phyloP scores from a whole-genome alignment of 1,139 yeast genomes.

The Zygotorulaspora mrakii region DNA sequence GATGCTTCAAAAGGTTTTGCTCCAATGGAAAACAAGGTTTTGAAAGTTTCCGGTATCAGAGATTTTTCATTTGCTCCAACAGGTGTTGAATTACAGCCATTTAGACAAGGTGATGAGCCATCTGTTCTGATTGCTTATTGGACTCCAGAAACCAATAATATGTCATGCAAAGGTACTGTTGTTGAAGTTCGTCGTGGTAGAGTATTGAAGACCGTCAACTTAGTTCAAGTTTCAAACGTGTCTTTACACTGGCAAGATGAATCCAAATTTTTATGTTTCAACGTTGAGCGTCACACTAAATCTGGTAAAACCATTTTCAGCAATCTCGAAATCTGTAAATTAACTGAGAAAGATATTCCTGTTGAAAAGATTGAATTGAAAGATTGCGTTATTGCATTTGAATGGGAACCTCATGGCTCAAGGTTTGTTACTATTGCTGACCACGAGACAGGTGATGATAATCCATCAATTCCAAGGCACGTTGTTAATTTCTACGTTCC shows the following conservation, averaged over 20 bases:
- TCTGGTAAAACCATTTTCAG: slow-evolving; percentile 90
- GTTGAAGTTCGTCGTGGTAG: slow-evolving; percentile 84
- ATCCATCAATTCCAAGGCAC: slow-evolving; percentile 70
- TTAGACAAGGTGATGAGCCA: slow-evolving; percentile 41
- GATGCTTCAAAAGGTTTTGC: slow-evolving; percentile 62
- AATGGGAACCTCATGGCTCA: slow-evolving; percentile 94
- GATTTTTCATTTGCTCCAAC: slow-evolving; percentile 97
- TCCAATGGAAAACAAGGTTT: slow-evolving; percentile 79
- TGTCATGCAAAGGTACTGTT: slow-evolving; percentile 90
- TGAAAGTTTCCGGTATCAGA: slow-evolving; percentile 79
- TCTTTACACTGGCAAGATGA: slow-evolving; percentile 93
- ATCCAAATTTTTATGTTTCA: slow-evolving; percentile 81
- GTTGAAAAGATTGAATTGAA: slow-evolving; percentile 92
- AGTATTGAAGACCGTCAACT: slow-evolving; percentile 83
- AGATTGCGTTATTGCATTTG: slow-evolving; percentile 82
- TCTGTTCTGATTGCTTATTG: slow-evolving; percentile 82
- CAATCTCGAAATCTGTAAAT: slow-evolving; percentile 86
- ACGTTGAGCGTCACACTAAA: slow-evolving; percentile 95
- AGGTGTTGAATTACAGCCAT: slow-evolving; percentile 62
- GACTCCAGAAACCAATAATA: slow-evolving; percentile 93
- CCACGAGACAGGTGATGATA: slow-evolving; percentile 53
- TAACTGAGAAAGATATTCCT: slow-evolving; percentile 85
- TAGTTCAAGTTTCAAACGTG: slow-evolving; percentile 92
- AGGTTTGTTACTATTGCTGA: slow-evolving; percentile 78
- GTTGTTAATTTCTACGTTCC: slow-evolving; percentile 78